Evolutionary conservation across 2,329 filamentous ascomycete genomes (phyloP).

Genomic region (Diaporthe humulicola): DNA sequence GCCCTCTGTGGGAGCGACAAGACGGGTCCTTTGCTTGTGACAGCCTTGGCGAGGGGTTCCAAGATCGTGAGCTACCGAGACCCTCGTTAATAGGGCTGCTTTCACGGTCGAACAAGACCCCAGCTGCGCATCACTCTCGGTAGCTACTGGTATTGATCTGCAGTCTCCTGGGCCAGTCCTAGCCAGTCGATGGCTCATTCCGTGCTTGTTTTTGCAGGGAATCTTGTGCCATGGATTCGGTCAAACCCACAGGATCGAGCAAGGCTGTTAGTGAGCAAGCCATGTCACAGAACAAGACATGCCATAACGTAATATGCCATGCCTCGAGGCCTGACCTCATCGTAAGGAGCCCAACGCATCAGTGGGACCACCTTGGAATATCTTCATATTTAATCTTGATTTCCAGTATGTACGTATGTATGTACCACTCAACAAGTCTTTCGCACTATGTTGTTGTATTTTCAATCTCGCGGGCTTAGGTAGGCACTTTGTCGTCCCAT

Average conservation of each 20-base stretch:
- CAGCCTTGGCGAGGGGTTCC: slow-evolving; percentile 15
- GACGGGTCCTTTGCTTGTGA: slow-evolving; percentile 7
- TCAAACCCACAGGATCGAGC: not conserved
- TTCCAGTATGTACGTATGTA: not conserved
- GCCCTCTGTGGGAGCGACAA: not conserved
- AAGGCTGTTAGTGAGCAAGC: not conserved
- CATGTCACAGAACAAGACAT: not conserved
- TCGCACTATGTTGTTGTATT: not conserved
- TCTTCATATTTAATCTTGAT: not conserved
- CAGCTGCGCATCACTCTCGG: slow-evolving; percentile 13
- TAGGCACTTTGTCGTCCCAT: not conserved
- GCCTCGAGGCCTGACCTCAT: not conserved
- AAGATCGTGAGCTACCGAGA: not conserved
- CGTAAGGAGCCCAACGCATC: not conserved
- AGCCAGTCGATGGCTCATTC: not conserved
- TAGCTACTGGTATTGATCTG: not conserved
- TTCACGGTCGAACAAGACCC: not conserved
- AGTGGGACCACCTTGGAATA: not conserved
- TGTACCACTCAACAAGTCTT: not conserved
- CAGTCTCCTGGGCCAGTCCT: slow-evolving; percentile 3
- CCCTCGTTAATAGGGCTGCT: not conserved
- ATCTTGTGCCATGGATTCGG: not conserved
- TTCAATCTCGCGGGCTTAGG: not conserved
- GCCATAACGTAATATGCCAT: too few species aligned
- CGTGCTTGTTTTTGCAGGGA: not conserved